These are phyloP conservation scores for Mesostigma viride DNA, from an alignment of 139 green algal species.

Conservation along the genomic window DNA sequence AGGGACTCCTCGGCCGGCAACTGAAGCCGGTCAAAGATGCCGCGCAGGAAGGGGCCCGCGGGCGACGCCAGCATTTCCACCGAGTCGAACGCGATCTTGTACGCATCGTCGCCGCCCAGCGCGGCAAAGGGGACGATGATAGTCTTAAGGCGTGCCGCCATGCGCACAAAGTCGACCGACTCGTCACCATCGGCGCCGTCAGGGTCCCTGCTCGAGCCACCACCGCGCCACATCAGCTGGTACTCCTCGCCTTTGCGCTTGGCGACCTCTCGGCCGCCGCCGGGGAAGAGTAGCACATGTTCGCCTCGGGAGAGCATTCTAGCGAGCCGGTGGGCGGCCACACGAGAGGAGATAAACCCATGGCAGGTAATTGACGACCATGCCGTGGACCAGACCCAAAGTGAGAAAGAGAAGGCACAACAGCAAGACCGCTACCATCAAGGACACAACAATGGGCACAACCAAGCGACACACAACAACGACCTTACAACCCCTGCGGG, in stretches of 20 bases:
- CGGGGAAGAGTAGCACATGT: conserved; percentile 39
- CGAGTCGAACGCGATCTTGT: conserved; percentile 26
- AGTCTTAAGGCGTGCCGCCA: conserved; percentile 72
- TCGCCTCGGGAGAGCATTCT: no score
- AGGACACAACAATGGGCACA: no score
- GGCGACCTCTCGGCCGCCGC: conserved; percentile 40
- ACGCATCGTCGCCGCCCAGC: conserved; percentile 67
- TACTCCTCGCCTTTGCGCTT: conserved; percentile 67
- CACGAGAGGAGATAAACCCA: no score
- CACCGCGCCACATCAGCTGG: conserved; percentile 84
- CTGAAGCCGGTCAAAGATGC: background rate
- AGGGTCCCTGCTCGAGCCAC: no score
- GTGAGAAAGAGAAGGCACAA: no score
- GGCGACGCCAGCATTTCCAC: conserved; percentile 24
- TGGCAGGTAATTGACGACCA: no score
- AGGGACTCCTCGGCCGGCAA: conserved; percentile 17
- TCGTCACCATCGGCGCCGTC: no score
- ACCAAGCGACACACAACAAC: no score
- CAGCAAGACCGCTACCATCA: no score
- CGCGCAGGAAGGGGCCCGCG: conserved; percentile 1
- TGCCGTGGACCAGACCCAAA: no score
- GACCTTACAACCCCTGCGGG: no score
- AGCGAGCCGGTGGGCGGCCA: no score
- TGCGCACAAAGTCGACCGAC: conserved; percentile 77
- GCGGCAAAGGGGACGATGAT: conserved; percentile 86